Base-by-base conservation (phyloP, 2,329 filamentous ascomycete genomes). In the Cladosporium sp. region DNA sequence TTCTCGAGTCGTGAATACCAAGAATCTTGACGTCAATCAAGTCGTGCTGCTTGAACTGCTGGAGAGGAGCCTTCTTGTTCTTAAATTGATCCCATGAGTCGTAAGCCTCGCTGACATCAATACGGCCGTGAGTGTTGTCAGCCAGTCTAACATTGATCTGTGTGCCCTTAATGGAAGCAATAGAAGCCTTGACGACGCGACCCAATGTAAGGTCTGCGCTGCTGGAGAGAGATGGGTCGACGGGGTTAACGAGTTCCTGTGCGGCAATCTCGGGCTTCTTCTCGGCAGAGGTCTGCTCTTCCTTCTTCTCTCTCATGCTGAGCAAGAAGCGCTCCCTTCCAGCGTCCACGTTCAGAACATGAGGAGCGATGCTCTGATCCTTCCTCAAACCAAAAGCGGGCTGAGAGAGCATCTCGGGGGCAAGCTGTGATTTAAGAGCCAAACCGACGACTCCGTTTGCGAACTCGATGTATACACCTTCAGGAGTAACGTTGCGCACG, bases 91-190 rank as follows among this genome's bases (percentile, higher is more conserved):
- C 86, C 85, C 86, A 96, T 9, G 76, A 77, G 66, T 96, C 87
- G 65, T 95, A 98, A 11, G 91, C 72, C 66, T 97, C 89, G 1
- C 93, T 94, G 5, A 93, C 81, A 63, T 96, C 92, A 53, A 98
- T 84, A 15, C 93, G 88, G n/a, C 92, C 93, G 65, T 94, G 88
- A 7, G 95, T 77, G 56, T 90, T 89, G 62, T 94, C 88, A 38
- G 88, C 85, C 43, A 97, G 77, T 57, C 87, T 82, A 5, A 98
- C 89, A 58, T 97, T 97, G 49, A 97, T 74, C 66, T 98, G 93
- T 0, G 92, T 96, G 42, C 85, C 84, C 69, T 95, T 95, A 63
- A 96, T 74, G 0, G 88, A 88, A n/a, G 80, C 79, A 38, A 98
- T 80, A 59, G 79, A 85, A 33, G 87, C 92, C 63, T 87, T 89